Base-by-base conservation (phyloP, 2,329 filamentous ascomycete species). In the Nannizziopsis barbatae region DNA sequence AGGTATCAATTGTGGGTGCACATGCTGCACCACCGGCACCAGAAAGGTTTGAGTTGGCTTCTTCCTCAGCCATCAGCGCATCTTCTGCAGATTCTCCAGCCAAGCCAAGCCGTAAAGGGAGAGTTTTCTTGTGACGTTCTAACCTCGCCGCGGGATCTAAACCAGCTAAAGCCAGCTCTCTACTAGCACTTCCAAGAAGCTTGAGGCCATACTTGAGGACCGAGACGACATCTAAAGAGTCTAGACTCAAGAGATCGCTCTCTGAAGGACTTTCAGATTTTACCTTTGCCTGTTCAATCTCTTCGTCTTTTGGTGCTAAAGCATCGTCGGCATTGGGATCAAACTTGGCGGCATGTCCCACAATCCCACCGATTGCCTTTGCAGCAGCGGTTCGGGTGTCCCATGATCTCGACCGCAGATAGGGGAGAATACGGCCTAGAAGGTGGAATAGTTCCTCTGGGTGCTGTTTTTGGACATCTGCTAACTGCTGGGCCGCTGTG, bases 361-460 rank as follows among this genome's bases (percentile, higher is more conserved):
- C 82, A 56, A 98, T 96, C 59, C 90, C 88, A 50, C 90, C 90
- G 50, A 98, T 83, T 15, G 92, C 92, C 68, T 90, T 94, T 57
- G 90, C 88, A 41, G 93, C 85, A 47, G 92, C 93, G 52, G 84
- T 89, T 57, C 93, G 77, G 20, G 92, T 98, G 62, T 98, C 92
- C 92, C 92, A 98, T 62, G 89, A 90, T 65, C 90, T 95, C 57
- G 92, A 90, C 50, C 86, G 81, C 27, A 98, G 75, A 66, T 95
- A 98, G 1, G 92, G 90, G n/a, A 98, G 82, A 30, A 98, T 89
- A 52, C 90, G 78, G 27, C 87, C 90, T 10, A 98, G 76, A 5
- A 98, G 76, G 62, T 96, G 95, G 70, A 96, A 96, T 1, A 98
- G 74, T 66, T 98, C 93, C 69, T 98, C 90, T 0, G 92, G 92